Evolutionary conservation across 2,329 filamentous ascomycete species (phyloP), one percentile per base, ranked within the genome.

Genomic region (Ramularia collo-cygni): DNA sequence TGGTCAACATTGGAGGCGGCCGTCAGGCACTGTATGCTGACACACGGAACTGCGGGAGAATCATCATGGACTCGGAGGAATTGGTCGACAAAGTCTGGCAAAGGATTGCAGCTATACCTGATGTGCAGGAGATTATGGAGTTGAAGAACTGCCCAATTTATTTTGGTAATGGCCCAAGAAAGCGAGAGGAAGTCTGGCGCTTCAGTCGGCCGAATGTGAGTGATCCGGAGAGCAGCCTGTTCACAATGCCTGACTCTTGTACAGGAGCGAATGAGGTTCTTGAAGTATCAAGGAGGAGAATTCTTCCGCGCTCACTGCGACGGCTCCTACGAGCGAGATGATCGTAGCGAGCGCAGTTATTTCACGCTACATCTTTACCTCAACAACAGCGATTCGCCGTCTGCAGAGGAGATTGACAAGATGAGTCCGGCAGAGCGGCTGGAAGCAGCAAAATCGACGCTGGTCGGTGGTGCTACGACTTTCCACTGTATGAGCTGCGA

Each of bases 221-320:
- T 24, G 6, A 6, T 6, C 10, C 21, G 21, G 6, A 24, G 6
- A 10, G 6, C 21, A 10, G 10, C 21, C 21, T 24, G 21, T 24
- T 24, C 6, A 24, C 21, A 24, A 10, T 10, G 6, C 6, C 21
- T 24, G 21, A 24, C 21, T 24, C 21, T 24, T 10, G 6, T 6
- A 10, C 21, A 24, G 21, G 76, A 87, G 57, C 66, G 84, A 26
- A 73, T 89, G 72, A 68, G 86, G 18, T 89, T 89, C 53, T 64
- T 93, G 36, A 81, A 76, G 54, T 92, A 92, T 58, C 70, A 71
- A 0, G 64, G 70, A 0, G 84, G 83, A 0, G 79, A 88, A 53
- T 90, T 81, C 57, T 92, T 93, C 54, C 74, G 71, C 44, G 78
- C 79, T 3, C 85, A 90, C 56, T 79, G 74, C 49, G 85, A 90